A percentile compares a stretch with the other conserved stretches of the same genome.
phyloP scores from a whole-genome alignment of 2,329 filamentous ascomycete species.

The Tolypocladium paradoxum region DNA sequence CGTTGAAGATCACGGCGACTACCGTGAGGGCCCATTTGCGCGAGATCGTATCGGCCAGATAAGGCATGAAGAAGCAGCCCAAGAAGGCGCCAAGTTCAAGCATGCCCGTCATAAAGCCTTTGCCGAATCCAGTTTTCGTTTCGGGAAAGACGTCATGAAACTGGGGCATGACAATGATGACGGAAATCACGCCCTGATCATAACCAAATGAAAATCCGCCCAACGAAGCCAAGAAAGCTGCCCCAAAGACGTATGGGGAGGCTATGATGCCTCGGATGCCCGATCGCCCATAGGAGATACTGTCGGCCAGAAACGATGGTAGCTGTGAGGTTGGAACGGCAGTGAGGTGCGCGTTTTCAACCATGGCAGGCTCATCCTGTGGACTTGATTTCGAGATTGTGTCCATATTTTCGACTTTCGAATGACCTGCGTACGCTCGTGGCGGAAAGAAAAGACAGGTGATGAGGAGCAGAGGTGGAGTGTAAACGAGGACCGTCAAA shows the following conservation, averaged over 20 bases:
- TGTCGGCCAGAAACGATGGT: slow-evolving; percentile 9
- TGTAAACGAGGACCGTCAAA: no score
- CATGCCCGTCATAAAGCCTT: slow-evolving; percentile 23
- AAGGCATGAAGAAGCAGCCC: slow-evolving; percentile 40
- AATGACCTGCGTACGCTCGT: no score
- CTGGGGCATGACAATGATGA: slow-evolving; percentile 32
- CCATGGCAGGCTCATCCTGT: no score
- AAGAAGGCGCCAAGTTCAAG: slow-evolving; percentile 42
- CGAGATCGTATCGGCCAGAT: slow-evolving; percentile 39
- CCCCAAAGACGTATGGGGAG: slow-evolving; percentile 27
- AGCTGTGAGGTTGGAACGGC: no score
- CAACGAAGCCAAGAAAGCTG: slow-evolving; percentile 27
- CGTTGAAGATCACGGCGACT: slow-evolving; percentile 38
- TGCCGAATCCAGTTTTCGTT: slow-evolving; percentile 10
- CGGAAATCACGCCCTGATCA: slow-evolving; percentile 22
- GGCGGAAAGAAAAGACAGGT: no score
- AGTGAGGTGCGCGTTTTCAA: no score
- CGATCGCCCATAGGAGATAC: slow-evolving; percentile 2
- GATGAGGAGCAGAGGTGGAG: no score
- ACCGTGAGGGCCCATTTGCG: slow-evolving; percentile 43
- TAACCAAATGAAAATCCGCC: slow-evolving; percentile 16
- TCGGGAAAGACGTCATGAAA: slow-evolving; percentile 27
- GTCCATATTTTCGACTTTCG: no score
- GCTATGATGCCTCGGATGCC: slow-evolving; percentile 24
- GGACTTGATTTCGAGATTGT: no score